Evolutionary conservation across 1,139 yeast genomes (phyloP).

Genomic region (Candida dubliniensis): DNA sequence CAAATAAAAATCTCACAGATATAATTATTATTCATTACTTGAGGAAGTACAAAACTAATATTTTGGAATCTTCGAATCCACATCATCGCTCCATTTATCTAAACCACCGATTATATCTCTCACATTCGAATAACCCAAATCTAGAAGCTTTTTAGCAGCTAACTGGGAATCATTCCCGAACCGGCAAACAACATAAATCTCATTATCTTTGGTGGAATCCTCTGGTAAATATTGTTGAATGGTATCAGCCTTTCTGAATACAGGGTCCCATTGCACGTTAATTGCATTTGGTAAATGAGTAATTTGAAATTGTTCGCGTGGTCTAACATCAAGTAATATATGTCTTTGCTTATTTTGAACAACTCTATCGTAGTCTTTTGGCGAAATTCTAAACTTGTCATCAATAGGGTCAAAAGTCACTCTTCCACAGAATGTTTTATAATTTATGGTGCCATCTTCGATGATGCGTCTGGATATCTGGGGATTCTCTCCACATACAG

Average conservation of each 20-base stretch:
- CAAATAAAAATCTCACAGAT: neutral
- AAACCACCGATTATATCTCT: conserved; percentile 81
- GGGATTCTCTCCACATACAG: conserved; percentile 60
- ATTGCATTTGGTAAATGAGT: conserved; percentile 59
- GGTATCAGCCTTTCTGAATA: conserved; percentile 35
- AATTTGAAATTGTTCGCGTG: conserved; percentile 70
- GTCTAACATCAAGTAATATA: conserved; percentile 75
- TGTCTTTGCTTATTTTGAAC: conserved; percentile 13
- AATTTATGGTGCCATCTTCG: conserved; percentile 52
- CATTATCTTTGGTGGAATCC: conserved; percentile 21
- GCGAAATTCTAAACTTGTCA: conserved; percentile 46
- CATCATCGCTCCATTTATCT: conserved; percentile 61
- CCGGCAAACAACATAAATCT: conserved; percentile 65
- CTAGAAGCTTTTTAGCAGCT: conserved; percentile 60
- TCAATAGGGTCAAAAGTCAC: conserved; percentile 39
- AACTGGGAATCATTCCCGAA: conserved; percentile 90
- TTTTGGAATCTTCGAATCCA: conserved; percentile 65
- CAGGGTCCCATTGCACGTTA: conserved; percentile 61
- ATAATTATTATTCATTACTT: neutral
- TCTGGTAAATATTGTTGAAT: conserved; percentile 27
- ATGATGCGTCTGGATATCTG: conserved; percentile 49
- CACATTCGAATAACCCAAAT: conserved; percentile 50
- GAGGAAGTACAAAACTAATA: conserved; percentile 42
- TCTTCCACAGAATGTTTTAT: conserved; percentile 73
- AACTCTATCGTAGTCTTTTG: conserved; percentile 35